phyloP scores from a whole-genome alignment of 2,329 filamentous ascomycete species.

The Phialocephala subalpina region DNA sequence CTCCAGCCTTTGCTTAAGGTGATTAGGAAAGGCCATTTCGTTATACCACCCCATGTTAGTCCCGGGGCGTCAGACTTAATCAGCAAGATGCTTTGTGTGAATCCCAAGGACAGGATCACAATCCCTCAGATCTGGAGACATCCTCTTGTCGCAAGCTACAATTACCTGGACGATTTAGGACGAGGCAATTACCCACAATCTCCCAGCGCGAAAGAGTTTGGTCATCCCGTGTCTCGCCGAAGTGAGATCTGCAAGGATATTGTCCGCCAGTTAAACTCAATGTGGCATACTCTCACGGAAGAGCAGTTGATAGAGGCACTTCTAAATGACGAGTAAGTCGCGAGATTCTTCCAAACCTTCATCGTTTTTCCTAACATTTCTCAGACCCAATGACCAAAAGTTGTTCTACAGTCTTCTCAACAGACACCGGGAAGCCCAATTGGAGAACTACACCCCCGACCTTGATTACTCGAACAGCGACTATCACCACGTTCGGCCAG shows the following conservation, averaged over 20 bases:
- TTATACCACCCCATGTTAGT: constrained; percentile 69
- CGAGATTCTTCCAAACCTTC: neutral
- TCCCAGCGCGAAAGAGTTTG: constrained; percentile 66
- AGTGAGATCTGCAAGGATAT: constrained; percentile 83
- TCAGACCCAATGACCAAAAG: constrained; percentile 86
- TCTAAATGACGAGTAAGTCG: constrained; percentile 65
- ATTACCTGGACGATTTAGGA: constrained; percentile 69
- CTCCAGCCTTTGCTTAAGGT: constrained; percentile 67
- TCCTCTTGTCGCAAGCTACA: constrained; percentile 85
- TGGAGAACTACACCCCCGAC: constrained; percentile 86
- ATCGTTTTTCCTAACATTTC: constrained; percentile 17
- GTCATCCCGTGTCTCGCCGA: constrained; percentile 63
- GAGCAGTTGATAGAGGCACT: constrained; percentile 75
- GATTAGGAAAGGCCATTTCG: constrained; percentile 66
- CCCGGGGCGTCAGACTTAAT: constrained; percentile 81
- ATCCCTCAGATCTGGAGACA: constrained; percentile 87
- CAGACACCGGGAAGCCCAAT: constrained; percentile 82
- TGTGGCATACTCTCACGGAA: constrained; percentile 89
- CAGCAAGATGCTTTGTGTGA: constrained; percentile 77
- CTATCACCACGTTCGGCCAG: constrained; percentile 79
- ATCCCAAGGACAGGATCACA: constrained; percentile 80
- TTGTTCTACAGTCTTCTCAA: constrained; percentile 88
- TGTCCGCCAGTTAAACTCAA: constrained; percentile 82
- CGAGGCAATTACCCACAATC: constrained; percentile 56
- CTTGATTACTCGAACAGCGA: constrained; percentile 89